Base-by-base conservation (phyloP, 2,329 filamentous ascomycete genomes). In the Massarina eburnea region DNA sequence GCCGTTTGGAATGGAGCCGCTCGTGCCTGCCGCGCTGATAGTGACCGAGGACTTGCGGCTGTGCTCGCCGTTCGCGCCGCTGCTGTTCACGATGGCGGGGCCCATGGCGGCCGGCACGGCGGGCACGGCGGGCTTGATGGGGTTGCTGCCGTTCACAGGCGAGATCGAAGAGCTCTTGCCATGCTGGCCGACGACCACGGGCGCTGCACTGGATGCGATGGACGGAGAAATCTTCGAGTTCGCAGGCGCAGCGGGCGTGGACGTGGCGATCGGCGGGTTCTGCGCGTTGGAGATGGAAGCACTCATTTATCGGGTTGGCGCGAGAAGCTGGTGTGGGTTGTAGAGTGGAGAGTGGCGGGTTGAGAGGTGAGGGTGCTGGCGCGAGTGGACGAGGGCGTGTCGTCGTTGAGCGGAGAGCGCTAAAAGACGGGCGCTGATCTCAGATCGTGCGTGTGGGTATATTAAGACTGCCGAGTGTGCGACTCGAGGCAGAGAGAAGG, bases 21-120 rank as follows among this genome's bases (percentile, higher is more conserved):
- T 88, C 45, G 88, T 82, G 58, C 87, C 89, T 67, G 88, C 88
- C 59, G 90, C 86, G 71, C 83, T 91, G 77, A 96, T 96, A 63
- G 91, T 95, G 64, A 96, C 87, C 15, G 92, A 96, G 55, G 85
- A 96, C 75, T 95, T 96, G 68, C 90, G 84, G 67, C 79, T 81
- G 76, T 97, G 91, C 60, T 90, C 85, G 59, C 78, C 77, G 81
- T 95, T 94, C 64, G 79, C 79, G 65, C 79, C 78, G 64, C 77
- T 82, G 71, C 81, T 80, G 71, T 83, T 82, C 52, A 79, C 81
- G 58, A 87, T 82, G 54, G 77, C 76, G 55, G 84, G 79, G 56
- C 78, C 77, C 59, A 76, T 72, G 51, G 80, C 72, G n/a, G n/a
- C n/a, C n/a, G n/a, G 77, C 59, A 76, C 72, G 51, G 80, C 27